Base-by-base conservation (phyloP, 2,329 filamentous ascomycete species). In the Celoporthe dispersa region DNA sequence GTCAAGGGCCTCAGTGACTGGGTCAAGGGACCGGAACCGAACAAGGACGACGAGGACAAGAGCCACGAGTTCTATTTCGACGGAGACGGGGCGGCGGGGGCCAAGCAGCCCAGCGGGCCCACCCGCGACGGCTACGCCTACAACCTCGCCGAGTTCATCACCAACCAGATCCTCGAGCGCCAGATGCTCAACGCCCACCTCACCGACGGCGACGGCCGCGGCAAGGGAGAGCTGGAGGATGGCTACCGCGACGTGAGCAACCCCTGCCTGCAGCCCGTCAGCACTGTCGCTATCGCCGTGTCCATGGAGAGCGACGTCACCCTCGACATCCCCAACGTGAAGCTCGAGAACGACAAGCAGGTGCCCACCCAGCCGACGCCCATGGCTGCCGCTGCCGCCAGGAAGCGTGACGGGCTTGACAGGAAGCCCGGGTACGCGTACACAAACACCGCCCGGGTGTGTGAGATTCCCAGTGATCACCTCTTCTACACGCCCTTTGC, bases 401-500 rank as follows among this genome's bases (percentile, higher is more conserved):
- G n/a, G 48, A 48, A 57, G n/a, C 37, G 28, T 25, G 48, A 53
- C 37, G 66, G 53, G 57, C 35, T 48, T 16, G 25, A 31, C 4
- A 51, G 22, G 39, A 51, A 48, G 41, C 28, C n/a, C 19, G 66
- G 66, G 0, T 39, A 62, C 1, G 66, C 66, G 11, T 67, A 67
- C 41, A n/a, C 39, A 28, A 73, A 55, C 22, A 53, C 67, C 41
- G 64, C 64, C 35, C 69, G 74, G 3, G 68, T 80, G 35, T 88
- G 87, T 74, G 76, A 81, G 2, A 74, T 76, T 3, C 84, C 84
- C 1, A 77, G 83, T 19, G 79, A 83, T 16, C 84, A 86, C 70
- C 78, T 89, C 2, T 89, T 87, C 75, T 85, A 83, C 76, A 85
- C 86, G 64, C 79, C 80, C 0, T 87, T 87, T 57, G 84, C 80